Conservation (phyloP, 768 basidiomycete genomes). For the Lactarius vividus region DNA sequence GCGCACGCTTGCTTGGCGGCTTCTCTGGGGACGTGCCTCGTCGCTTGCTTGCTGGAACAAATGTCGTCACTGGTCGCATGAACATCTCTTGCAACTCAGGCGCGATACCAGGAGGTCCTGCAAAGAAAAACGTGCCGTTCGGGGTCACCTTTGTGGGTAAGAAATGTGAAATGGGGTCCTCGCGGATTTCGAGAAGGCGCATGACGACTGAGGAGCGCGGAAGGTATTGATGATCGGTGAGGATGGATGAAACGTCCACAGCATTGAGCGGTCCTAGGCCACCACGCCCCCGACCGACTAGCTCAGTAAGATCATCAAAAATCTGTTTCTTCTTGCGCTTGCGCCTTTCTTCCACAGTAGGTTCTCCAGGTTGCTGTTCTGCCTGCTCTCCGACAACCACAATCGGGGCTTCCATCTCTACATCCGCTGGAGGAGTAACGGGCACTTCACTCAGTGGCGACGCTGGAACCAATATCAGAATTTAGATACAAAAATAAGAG, state of each 20-base stretch:
- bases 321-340: slow-evolving; percentile 77
- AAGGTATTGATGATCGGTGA: slow-evolving; percentile 79
- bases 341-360: slow-evolving; percentile 40
- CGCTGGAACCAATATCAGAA: slow-evolving; percentile 41
- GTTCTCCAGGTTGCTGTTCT: slow-evolving; percentile 36
- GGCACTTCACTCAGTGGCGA: slow-evolving; percentile 77
- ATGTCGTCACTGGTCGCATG: slow-evolving; percentile 61
- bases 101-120: slow-evolving; percentile 79
- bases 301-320: slow-evolving; percentile 87
- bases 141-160: slow-evolving; percentile 75
- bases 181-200: slow-evolving; percentile 81
- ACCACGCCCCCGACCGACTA: slow-evolving; percentile 57
- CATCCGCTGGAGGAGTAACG: slow-evolving; percentile 69
- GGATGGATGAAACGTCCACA: slow-evolving; percentile 62
- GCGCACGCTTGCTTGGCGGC: slow-evolving; percentile 56
- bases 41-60: slow-evolving; percentile 53
- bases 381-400: slow-evolving; percentile 45
- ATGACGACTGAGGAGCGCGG: slow-evolving; percentile 82
- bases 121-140: slow-evolving; percentile 74
- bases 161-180: slow-evolving; percentile 83
- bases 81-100: slow-evolving; percentile 84
- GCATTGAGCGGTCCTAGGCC: slow-evolving; percentile 53
- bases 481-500: not conserved
- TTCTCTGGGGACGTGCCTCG: slow-evolving; percentile 55
- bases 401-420: slow-evolving; percentile 48